These are phyloP conservation scores for Pleurotus tuoliensis DNA, from an alignment of 768 basidiomycete species.

Conservation along the genomic window DNA sequence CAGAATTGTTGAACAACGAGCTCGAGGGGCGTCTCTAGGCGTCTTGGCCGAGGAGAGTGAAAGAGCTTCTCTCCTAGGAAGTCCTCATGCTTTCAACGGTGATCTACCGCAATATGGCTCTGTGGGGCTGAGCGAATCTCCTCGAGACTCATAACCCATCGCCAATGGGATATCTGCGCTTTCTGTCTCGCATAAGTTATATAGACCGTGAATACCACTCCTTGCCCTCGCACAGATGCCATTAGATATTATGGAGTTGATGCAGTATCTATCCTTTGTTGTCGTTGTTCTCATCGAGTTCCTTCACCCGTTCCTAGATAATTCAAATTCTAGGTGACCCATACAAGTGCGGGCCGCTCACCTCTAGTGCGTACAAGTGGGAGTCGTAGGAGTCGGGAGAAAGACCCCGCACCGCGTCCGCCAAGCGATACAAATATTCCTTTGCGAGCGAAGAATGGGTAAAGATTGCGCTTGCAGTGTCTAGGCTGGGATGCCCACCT, in stretches of 20 bases:
- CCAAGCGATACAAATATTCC: conserved; percentile 87
- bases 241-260: too few species aligned
- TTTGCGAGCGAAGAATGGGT: conserved; percentile 20
- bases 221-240: too few species aligned
- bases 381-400: conserved; percentile 73
- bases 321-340: not conserved
- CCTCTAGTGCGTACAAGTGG: conserved; percentile 77
- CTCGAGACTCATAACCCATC: not conserved
- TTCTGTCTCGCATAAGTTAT: too few species aligned
- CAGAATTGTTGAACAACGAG: conserved; percentile 56
- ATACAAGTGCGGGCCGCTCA: conserved; percentile 20
- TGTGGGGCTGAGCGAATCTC: conserved; percentile 5
- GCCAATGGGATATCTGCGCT: too few species aligned
- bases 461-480: not conserved
- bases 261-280: not conserved
- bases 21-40: conserved; percentile 23
- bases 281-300: conserved; percentile 2
- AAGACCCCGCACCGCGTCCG: conserved; percentile 66
- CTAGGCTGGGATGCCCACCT: conserved; percentile 42
- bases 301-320: not conserved
- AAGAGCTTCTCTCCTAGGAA: conserved; percentile 29
- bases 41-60: conserved; percentile 20
- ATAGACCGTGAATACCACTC: too few species aligned
- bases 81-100: conserved; percentile 1
- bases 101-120: conserved; percentile 6